A percentile compares a stretch with the other conserved stretches of the same genome.
Conservation (phyloP, 768 basidiomycete genomes). For the Lentinus brumalis region DNA sequence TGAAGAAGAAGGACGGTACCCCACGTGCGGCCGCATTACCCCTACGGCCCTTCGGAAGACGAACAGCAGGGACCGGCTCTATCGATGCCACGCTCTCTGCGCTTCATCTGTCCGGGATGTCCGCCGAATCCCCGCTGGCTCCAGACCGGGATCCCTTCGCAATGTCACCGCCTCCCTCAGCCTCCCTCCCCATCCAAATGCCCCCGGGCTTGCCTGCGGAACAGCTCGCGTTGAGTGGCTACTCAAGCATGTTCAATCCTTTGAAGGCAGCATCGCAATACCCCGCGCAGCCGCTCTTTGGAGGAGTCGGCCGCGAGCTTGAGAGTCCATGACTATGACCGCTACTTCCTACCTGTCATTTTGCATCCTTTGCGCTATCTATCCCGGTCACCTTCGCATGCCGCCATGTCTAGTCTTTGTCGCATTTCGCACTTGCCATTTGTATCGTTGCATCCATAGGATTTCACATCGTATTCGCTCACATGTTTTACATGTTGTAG, state of each 20-base stretch:
- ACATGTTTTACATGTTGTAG: constrained; percentile 8
- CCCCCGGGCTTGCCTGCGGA: constrained; percentile 1
- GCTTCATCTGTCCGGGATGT: constrained; percentile 1
- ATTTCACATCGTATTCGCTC: neutral
- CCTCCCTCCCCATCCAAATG: neutral
- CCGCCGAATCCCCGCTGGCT: neutral
- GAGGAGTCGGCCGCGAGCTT: neutral
- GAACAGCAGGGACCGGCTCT: constrained; percentile 7
- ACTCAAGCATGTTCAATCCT: constrained; percentile 18
- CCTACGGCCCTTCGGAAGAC: constrained; percentile 5
- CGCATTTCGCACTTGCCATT: neutral
- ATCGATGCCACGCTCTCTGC: constrained; percentile 16
- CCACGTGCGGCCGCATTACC: neutral
- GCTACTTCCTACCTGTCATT: neutral
- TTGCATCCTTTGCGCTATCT: neutral
- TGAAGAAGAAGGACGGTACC: constrained; percentile 15
- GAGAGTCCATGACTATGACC: neutral
- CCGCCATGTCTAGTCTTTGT: neutral
- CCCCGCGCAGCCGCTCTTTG: constrained; percentile 16
- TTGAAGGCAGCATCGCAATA: constrained; percentile 14
- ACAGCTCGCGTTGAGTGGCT: constrained; percentile 10
- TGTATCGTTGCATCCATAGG: constrained; percentile 1
- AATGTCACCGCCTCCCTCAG: constrained; percentile 7
- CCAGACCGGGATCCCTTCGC: constrained; percentile 16
- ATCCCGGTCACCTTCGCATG: neutral